Base-by-base conservation (phyloP, 371 early-diverging fungal species). In the Mucor sp. region DNA sequence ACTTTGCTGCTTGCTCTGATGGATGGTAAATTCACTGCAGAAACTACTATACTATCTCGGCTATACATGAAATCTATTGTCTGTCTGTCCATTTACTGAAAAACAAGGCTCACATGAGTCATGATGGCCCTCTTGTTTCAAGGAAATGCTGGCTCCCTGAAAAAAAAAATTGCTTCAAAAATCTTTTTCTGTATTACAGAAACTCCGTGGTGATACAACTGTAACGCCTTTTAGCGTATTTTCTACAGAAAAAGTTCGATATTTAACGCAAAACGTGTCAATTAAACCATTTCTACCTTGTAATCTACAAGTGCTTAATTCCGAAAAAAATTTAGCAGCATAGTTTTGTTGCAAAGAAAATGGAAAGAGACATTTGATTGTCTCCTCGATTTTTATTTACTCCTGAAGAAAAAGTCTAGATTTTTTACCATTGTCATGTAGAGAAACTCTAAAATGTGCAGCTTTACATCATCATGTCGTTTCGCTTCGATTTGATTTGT, bases 131-230 rank as follows among this genome's bases (percentile, higher is more conserved):
- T 14, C 14, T 50, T 30, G 30, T 30, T 30, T 2, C 6, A 2
- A 30, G 30, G 30, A 30, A 30, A 19, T 5, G 3, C 14, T 53
- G 53, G 30, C 53, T 53, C 53, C 53, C 25, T 53, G 17, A 53
- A 27, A 4, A 33, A 33, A 33, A 7, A 53, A 11, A 25, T 53
- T 3, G 23, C 14, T 23, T 23, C 23, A 9, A 27, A 28, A 11
- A 27, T 27, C 53, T 39, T 59, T 59, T 39, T 41, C 41, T 59
- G 60, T 59, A 23, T 59, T 39, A 59, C 60, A 59, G 41, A 59
- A 59, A 39, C 37, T 59, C 37, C 60, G 60, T 53, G 19, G 44
- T 44, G 7, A 19, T 17, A 44, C 44, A 44, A 19, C 6, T 4
- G 3, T 44, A 44, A 44, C 44, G 17, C 7, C 19, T 44, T 44